Conservation (phyloP, 2,329 filamentous ascomycete species). For the Fusarium tanahbumbuense region DNA sequence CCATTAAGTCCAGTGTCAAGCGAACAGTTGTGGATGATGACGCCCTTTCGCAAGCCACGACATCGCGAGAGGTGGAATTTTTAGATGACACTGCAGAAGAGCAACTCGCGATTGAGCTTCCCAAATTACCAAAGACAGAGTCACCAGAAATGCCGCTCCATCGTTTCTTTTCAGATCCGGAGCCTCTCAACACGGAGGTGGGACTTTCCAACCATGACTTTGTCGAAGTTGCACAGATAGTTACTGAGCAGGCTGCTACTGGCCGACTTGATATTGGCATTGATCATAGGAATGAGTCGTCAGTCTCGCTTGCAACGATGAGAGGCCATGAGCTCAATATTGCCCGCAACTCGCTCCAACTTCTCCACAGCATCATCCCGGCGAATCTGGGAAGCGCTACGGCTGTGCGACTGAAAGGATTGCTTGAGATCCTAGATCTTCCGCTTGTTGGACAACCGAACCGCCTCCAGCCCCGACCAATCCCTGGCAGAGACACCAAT, state of each 20-base stretch:
- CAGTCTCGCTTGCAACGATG: conserved; percentile 47
- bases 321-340: conserved; percentile 58
- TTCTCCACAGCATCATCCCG: conserved; percentile 59
- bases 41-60: conserved; percentile 63
- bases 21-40: conserved; percentile 66
- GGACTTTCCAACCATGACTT: conserved; percentile 67
- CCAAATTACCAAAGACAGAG: conserved; percentile 61
- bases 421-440: conserved; percentile 69
- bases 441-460: conserved; percentile 64
- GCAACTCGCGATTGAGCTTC: conserved; percentile 62
- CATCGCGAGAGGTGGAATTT: conserved; percentile 61
- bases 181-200: conserved; percentile 62
- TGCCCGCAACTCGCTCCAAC: conserved; percentile 61
- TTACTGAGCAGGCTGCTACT: conserved; percentile 76
- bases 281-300: conserved; percentile 34
- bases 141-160: conserved; percentile 62
- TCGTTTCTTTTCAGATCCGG: conserved; percentile 69
- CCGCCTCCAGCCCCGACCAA: conserved; percentile 62
- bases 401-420: conserved; percentile 57
- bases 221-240: conserved; percentile 74
- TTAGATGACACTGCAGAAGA: conserved; percentile 58
- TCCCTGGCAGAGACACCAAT: conserved; percentile 55
- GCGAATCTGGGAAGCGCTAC: conserved; percentile 56
- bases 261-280: conserved; percentile 57
- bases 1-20: conserved; percentile 61